Evolutionary conservation across 2,329 filamentous ascomycete species (phyloP).

Genomic region (Aspergillus phoenicis): DNA sequence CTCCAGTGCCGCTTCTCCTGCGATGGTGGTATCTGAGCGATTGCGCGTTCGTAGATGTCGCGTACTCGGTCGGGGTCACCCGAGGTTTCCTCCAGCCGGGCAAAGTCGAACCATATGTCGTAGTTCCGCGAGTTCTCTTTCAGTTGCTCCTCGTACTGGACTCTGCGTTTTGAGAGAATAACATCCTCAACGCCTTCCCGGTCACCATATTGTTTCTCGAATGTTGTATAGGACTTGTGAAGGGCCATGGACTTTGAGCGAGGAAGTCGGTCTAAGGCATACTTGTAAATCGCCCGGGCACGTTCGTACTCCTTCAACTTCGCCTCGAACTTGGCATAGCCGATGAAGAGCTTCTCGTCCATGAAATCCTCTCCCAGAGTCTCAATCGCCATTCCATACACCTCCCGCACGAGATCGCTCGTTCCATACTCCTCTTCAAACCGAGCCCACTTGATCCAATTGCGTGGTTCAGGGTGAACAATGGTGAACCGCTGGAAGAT

Average conservation of each 20-base stretch:
- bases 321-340: slow-evolving; percentile 91
- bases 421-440: slow-evolving; percentile 97
- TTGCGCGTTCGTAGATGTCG: slow-evolving; percentile 92
- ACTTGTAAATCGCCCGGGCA: slow-evolving; percentile 93
- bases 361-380: slow-evolving; percentile 91
- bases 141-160: slow-evolving; percentile 91
- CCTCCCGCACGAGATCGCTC: slow-evolving; percentile 85
- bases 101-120: slow-evolving; percentile 96
- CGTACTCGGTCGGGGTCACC: slow-evolving; percentile 81
- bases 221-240: slow-evolving; percentile 93
- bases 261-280: slow-evolving; percentile 87
- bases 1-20: slow-evolving; percentile 98
- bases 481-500: slow-evolving; percentile 90
- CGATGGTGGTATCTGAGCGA: slow-evolving; percentile 91
- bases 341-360: slow-evolving; percentile 93
- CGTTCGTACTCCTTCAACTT: slow-evolving; percentile 95
- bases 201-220: slow-evolving; percentile 97
- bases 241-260: slow-evolving; percentile 80
- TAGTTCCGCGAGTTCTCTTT: slow-evolving; percentile 96
- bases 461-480: slow-evolving; percentile 89
- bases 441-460: slow-evolving; percentile 98
- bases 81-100: slow-evolving; percentile 81
- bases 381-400: slow-evolving; percentile 86
- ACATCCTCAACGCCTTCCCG: slow-evolving; percentile 92
- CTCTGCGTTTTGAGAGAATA: slow-evolving; percentile 87